Conservation (phyloP, 495 filamentous ascomycete species). For the Immersiella caudata region DNA sequence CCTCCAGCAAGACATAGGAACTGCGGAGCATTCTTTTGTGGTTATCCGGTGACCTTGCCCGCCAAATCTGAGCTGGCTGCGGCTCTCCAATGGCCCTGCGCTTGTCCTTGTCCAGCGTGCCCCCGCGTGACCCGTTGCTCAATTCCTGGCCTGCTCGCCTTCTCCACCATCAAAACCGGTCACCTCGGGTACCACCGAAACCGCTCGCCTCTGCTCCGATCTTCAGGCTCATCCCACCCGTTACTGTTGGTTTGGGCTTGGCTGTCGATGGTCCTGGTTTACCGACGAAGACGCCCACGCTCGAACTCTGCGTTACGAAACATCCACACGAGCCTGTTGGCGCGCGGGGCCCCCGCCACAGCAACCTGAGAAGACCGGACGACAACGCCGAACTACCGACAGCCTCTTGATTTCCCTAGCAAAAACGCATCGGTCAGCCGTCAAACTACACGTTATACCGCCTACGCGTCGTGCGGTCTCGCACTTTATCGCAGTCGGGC, state of each 20-base stretch:
- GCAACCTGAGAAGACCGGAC: neutral
- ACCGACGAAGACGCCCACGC: conserved; percentile 10
- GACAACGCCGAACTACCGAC: conserved; percentile 7
- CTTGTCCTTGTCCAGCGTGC: conserved; percentile 17
- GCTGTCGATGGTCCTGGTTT: conserved; percentile 9
- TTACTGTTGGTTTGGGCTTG: neutral
- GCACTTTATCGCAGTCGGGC: conserved; percentile 17
- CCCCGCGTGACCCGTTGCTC: conserved; percentile 31
- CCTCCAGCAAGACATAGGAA: conserved; percentile 18
- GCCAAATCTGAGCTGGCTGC: conserved; percentile 18
- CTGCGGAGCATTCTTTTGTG: conserved; percentile 22
- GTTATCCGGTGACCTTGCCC: conserved; percentile 30
- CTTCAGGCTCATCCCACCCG: neutral
- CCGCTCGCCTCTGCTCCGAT: neutral
- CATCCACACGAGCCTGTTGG: neutral
- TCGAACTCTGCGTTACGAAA: conserved; percentile 9
- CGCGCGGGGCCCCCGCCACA: neutral
- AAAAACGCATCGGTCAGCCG: conserved; percentile 17
- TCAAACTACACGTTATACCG: conserved; percentile 27
- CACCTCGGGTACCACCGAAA: conserved; percentile 6
- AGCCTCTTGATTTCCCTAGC: neutral
- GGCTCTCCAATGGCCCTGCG: neutral
- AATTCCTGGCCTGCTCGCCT: conserved; percentile 27
- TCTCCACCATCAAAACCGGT: neutral
- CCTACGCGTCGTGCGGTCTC: conserved; percentile 31